Evolutionary conservation across 768 basidiomycete species (phyloP).

Genomic region (Cystobasidium ongulense): DNA sequence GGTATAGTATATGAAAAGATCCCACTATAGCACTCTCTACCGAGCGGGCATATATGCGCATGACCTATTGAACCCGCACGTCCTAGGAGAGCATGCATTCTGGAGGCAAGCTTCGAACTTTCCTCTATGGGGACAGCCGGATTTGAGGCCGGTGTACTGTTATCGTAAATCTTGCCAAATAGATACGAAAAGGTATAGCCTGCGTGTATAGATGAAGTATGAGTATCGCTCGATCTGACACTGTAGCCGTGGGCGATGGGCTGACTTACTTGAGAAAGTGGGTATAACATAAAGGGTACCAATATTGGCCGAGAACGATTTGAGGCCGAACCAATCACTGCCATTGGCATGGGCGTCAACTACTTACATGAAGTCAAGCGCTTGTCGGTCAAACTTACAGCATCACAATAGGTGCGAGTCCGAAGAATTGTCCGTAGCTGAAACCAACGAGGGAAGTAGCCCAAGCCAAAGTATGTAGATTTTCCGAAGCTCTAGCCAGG

Average conservation of each 20-base stretch:
- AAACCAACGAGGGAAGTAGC: conserved; percentile 29
- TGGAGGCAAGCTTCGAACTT: background rate
- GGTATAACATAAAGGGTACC: conserved; percentile 23
- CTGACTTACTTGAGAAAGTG: conserved; percentile 20
- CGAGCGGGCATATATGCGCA: conserved; percentile 9
- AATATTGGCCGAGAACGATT: conserved; percentile 13
- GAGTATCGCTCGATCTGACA: background rate
- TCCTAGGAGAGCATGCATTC: background rate
- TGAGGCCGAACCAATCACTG: conserved; percentile 29
- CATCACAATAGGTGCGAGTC: conserved; percentile 17
- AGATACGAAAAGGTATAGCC: conserved; percentile 26
- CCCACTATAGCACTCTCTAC: background rate
- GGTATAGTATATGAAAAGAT: conserved; percentile 21
- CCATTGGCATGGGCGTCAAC: background rate
- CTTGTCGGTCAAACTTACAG: conserved; percentile 1
- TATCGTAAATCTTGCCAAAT: conserved; percentile 26
- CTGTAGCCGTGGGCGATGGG: background rate
- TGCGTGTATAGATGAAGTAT: background rate
- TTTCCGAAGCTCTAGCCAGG: background rate
- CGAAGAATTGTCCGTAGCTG: conserved; percentile 30
- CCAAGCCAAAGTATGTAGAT: conserved; percentile 5
- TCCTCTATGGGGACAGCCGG: background rate
- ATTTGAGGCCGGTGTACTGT: background rate
- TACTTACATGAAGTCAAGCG: background rate
- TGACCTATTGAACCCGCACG: background rate